Conservation (phyloP, 768 basidiomycete species). For the Naganishia onofrii region DNA sequence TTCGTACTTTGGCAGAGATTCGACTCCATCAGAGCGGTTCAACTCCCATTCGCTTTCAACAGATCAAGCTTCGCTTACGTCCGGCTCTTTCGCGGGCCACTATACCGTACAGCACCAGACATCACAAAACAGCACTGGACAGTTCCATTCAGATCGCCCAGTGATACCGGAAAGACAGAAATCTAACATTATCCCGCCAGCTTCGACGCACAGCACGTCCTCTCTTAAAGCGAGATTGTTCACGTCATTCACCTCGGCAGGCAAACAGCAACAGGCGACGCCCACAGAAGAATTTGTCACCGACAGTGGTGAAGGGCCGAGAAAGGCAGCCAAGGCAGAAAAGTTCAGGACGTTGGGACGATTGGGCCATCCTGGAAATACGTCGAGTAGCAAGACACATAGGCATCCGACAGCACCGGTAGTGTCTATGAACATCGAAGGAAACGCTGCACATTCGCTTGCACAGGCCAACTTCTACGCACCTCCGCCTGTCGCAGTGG, state of each 20-base stretch:
- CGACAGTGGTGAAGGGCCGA: not conserved
- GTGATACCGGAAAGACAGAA: not conserved
- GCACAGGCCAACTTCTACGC: not conserved
- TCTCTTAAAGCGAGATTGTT: conserved; percentile 10
- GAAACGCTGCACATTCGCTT: not conserved
- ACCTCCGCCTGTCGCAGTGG: not conserved
- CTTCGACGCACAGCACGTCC: not conserved
- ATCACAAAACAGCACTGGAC: not conserved
- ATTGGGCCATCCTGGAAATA: conserved; percentile 9
- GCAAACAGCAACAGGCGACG: conserved; percentile 1
- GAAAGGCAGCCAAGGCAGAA: conserved; percentile 3
- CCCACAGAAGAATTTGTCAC: not conserved
- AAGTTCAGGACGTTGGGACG: conserved; percentile 22
- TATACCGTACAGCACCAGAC: conserved; percentile 19
- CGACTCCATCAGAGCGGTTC: conserved; percentile 10
- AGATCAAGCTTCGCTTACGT: conserved; percentile 4
- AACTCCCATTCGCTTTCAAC: conserved; percentile 13
- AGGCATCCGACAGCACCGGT: conserved; percentile 7
- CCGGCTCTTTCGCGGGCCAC: conserved; percentile 8
- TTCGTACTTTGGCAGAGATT: conserved; percentile 12
- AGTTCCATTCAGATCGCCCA: not conserved
- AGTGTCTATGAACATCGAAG: not conserved
- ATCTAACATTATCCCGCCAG: not conserved
- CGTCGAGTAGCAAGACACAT: not conserved
- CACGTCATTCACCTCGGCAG: conserved; percentile 2